Evolutionary conservation across 2,329 filamentous ascomycete species (phyloP).

Genomic region (Pestalotiopsis sp.): DNA sequence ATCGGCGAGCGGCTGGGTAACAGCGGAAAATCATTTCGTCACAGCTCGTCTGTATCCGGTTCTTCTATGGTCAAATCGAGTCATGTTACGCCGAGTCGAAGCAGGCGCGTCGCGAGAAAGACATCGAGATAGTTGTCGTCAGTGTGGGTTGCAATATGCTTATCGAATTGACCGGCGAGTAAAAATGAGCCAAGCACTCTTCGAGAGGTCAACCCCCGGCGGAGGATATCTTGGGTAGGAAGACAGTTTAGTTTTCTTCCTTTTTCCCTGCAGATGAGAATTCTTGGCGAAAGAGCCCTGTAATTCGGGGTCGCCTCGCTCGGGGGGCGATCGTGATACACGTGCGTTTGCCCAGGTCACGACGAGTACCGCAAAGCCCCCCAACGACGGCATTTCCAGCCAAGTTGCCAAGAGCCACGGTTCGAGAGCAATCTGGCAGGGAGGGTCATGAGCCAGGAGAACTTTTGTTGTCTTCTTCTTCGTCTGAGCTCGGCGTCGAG

Average conservation of each 20-base stretch:
- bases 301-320: neutral
- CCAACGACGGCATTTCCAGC: neutral
- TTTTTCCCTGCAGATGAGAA: neutral
- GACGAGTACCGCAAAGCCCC: neutral
- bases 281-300: neutral
- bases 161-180: neutral
- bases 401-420: neutral
- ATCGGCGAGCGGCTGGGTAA: neutral
- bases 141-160: neutral
- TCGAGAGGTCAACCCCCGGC: neutral
- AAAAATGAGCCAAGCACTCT: neutral
- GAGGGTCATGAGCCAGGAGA: neutral
- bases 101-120: neutral
- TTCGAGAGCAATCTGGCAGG: neutral
- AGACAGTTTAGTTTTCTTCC: no score
- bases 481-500: neutral
- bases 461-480: neutral
- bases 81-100: neutral
- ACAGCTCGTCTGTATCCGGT: neutral
- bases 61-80: neutral
- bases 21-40: neutral
- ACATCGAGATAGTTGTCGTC: neutral
- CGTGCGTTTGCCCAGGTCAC: neutral
- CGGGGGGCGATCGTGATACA: neutral
- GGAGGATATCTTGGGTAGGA: neutral